Conservation (phyloP, 352 stramenopile genomes). For the Peronosclerospora sorghi region DNA sequence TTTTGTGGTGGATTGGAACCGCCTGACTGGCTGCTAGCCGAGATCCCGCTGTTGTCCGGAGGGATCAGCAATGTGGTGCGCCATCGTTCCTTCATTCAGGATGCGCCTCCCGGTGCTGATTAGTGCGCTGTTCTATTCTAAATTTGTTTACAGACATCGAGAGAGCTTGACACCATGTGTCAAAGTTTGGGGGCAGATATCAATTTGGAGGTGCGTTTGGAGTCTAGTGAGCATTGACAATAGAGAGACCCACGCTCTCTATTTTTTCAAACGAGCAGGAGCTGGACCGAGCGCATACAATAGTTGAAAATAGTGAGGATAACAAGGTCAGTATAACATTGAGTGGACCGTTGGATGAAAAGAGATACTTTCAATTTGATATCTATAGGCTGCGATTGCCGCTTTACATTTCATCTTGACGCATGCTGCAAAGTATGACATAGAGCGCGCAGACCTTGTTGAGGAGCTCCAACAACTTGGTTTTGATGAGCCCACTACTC, state of each 20-base stretch:
- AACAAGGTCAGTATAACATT: constrained; percentile 9
- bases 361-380: background rate
- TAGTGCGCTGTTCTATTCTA: background rate
- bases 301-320: constrained; percentile 11
- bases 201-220: constrained; percentile 12
- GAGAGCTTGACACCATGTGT: constrained; percentile 11
- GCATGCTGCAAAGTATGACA: constrained; percentile 39
- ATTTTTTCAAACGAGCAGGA: constrained; percentile 6
- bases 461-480: constrained; percentile 44
- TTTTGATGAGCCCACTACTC: constrained; percentile 8
- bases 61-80: constrained; percentile 13
- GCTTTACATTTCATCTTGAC: constrained; percentile 39
- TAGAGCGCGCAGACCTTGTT: constrained; percentile 19
- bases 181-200: constrained; percentile 22
- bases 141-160: constrained; percentile 3
- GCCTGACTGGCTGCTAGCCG: constrained; percentile 47
- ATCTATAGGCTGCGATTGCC: constrained; percentile 15
- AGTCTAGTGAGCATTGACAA: background rate
- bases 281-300: constrained; percentile 4
- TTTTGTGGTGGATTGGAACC: constrained; percentile 56
- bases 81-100: background rate
- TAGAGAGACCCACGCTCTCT: too few relatives aligned
- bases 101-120: background rate
- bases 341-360: background rate
- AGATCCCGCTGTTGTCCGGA: constrained; percentile 30